Conservation (phyloP, 352 stramenopile species). For the Pythium volutum region DNA sequence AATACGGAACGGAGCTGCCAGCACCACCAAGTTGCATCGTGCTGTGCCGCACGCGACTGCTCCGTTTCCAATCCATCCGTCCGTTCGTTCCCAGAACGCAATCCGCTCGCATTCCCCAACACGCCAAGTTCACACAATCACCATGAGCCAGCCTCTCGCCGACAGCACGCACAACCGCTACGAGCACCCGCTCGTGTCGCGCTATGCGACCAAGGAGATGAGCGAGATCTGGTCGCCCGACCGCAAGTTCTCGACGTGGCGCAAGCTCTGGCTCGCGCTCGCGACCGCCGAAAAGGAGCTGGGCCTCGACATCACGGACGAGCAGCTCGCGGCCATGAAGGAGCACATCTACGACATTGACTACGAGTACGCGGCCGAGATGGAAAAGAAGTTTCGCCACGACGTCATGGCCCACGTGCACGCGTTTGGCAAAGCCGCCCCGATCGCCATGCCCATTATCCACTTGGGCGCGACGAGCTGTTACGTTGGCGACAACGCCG, state of each 20-base stretch:
- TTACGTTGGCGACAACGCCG: slow-evolving; percentile 99
- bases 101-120: slow-evolving; percentile 1
- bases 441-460: slow-evolving; percentile 98
- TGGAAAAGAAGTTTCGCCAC: slow-evolving; percentile 98
- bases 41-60: slow-evolving; percentile 16
- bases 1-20: slow-evolving; percentile 18
- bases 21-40: slow-evolving; percentile 23
- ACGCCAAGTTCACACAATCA: background rate
- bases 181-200: slow-evolving; percentile 87
- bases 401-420: slow-evolving; percentile 99
- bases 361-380: slow-evolving; percentile 96
- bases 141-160: slow-evolving; percentile 33
- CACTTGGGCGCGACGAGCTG: slow-evolving; percentile 98
- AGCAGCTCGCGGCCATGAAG: slow-evolving; percentile 97
- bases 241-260: slow-evolving; percentile 99
- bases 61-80: background rate
- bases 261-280: slow-evolving; percentile 97
- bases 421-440: slow-evolving; percentile 95
- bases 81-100: slow-evolving; percentile 15
- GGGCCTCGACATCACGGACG: slow-evolving; percentile 95
- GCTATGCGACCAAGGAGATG: slow-evolving; percentile 99
- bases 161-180: slow-evolving; percentile 70
- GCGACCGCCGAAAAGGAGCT: slow-evolving; percentile 97
- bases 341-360: slow-evolving; percentile 96
- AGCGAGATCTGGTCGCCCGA: slow-evolving; percentile 97